Evolutionary conservation across 2,329 filamentous ascomycete genomes (phyloP), one percentile per base, ranked within the genome.

Genomic region (Trichoderma koningiopsis): DNA sequence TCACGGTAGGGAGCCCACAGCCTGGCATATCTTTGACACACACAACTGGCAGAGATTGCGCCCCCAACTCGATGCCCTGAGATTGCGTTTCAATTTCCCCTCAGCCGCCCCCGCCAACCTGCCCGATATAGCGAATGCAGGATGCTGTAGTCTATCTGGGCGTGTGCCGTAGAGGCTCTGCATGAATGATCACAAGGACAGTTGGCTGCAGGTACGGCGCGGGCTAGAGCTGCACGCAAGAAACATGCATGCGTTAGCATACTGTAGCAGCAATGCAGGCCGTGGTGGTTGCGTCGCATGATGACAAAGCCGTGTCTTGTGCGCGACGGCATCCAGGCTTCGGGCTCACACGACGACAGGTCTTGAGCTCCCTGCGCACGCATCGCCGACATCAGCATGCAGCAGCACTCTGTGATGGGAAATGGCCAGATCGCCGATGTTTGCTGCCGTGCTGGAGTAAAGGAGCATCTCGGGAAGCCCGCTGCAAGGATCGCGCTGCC

Each of bases 201-300:
- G 22, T 22, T 22, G 57, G 65, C 57, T 68, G 65, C 65, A 68
- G 65, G 65, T 60, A 68, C 65, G 43, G 65, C 43, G 57, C 65
- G 61, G 16, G 47, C 57, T 68, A 61, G 56, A 55, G 65, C 57
- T 60, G 65, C 65, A 61, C 19, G 65, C 57, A 55, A 60, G 43
- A 24, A 68, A 55, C 27, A 59, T 13, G 55, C 63, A 67, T 67
- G 63, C 63, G 47, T 33, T 5, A 33, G 27, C 8, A 10, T 33
- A 33, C 31, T 6, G 2, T 66, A 47, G 47, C 40, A 35, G 22
- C 63, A 33, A 16, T 58, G 35, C 63, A n/a, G 37, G 63, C 29
- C 40, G 40, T 35, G 47, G 62, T 57, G 35, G 63, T 57, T 58
- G 53, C 52, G 63, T 24, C 53, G 63, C 55, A 43, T 29, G 22